Conservation (phyloP, 805 yeast species). For the Myxozyma sirexii region DNA sequence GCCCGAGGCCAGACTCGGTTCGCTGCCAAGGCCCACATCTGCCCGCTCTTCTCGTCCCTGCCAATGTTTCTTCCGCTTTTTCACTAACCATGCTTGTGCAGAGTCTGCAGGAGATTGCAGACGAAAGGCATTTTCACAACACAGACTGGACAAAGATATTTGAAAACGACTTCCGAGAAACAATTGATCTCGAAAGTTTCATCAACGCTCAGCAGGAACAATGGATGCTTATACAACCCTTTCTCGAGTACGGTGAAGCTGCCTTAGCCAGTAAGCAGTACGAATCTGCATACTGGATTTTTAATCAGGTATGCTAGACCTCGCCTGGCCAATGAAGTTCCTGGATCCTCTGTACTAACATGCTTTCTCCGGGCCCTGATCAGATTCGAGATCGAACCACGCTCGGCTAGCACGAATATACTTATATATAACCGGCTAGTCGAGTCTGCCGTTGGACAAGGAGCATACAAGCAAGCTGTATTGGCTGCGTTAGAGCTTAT, state of each 20-base stretch:
- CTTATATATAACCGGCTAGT: background rate
- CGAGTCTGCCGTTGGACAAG: background rate
- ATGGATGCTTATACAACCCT: conserved; percentile 6
- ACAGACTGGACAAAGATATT: conserved; percentile 1
- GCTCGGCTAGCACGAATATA: background rate
- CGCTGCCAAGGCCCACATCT: no score
- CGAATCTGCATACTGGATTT: conserved; percentile 6
- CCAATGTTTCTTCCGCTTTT: no score
- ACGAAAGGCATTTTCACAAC: background rate
- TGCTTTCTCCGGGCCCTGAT: background rate
- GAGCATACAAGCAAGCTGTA: conserved; percentile 4
- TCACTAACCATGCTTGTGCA: no score
- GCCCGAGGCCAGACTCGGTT: no score
- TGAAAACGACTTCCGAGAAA: background rate
- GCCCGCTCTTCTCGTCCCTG: no score
- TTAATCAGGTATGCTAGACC: background rate
- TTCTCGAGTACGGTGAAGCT: background rate
- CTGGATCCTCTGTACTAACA: no score
- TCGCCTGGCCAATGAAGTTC: background rate
- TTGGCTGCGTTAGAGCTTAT: conserved; percentile 4
- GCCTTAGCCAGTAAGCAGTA: background rate
- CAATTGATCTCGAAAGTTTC: conserved; percentile 3
- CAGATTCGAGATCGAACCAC: background rate
- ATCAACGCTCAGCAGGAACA: background rate
- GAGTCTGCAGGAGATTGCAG: background rate